These are phyloP conservation scores for Syncephalastrum monosporum DNA, from an alignment of 371 early-diverging fungal genomes.

Conservation along the genomic window DNA sequence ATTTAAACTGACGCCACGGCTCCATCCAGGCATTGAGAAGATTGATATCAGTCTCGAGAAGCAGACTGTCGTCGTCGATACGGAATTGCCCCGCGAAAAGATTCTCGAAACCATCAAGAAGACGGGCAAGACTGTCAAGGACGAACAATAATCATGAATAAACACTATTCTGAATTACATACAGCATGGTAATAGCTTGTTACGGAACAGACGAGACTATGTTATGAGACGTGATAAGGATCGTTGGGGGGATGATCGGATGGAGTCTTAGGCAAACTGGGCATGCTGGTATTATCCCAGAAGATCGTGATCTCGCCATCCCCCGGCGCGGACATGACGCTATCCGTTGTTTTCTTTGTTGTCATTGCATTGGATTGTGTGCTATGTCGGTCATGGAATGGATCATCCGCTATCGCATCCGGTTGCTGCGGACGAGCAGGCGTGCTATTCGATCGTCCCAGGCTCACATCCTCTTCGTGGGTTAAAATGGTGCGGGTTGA, in stretches of 20 bases:
- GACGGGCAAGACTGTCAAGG: conserved; percentile 59
- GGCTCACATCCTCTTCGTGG: conserved; percentile 4
- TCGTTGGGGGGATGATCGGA: too few relatives aligned
- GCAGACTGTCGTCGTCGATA: conserved; percentile 65
- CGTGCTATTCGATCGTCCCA: conserved; percentile 17
- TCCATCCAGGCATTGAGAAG: conserved; percentile 43
- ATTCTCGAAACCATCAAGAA: conserved; percentile 73
- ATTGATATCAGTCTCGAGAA: conserved; percentile 70
- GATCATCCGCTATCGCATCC: conserved; percentile 19
- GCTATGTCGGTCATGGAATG: conserved; percentile 40
- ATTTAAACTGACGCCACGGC: not conserved
- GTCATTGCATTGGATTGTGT: conserved; percentile 9
- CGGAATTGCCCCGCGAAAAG: conserved; percentile 48
- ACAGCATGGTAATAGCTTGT: too few relatives aligned
- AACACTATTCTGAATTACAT: not conserved
- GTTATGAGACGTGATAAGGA: too few relatives aligned
- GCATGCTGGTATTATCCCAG: conserved; percentile 24
- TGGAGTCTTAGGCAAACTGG: too few relatives aligned
- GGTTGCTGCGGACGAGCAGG: conserved; percentile 4
- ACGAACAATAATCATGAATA: conserved; percentile 16
- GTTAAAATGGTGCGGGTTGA: conserved; percentile 30
- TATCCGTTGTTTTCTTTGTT: conserved; percentile 22
- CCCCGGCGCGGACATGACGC: conserved; percentile 36
- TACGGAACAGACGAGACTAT: too few relatives aligned
- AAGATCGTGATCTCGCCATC: conserved; percentile 55